phyloP scores from a whole-genome alignment of 495 filamentous ascomycete species.

The Xylaria curta region DNA sequence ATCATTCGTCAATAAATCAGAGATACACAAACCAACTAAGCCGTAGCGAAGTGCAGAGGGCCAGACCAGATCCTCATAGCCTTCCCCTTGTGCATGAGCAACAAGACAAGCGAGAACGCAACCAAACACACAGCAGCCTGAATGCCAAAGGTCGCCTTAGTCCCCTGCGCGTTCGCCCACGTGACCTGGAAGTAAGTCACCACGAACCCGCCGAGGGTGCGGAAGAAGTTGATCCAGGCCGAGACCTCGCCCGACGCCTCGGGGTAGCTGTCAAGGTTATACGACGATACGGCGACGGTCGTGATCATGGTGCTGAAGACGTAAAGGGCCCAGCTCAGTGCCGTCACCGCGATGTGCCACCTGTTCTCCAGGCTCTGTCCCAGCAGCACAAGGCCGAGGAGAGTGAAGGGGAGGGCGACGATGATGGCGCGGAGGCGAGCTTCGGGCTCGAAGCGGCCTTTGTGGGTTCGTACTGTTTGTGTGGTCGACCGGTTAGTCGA shows the following conservation, averaged over 20 bases:
- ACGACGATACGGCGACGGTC: slow-evolving; percentile 65
- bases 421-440: slow-evolving; percentile 60
- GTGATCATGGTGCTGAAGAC: slow-evolving; percentile 69
- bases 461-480: slow-evolving; percentile 47
- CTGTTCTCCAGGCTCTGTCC: slow-evolving; percentile 59
- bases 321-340: slow-evolving; percentile 62
- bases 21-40: neutral
- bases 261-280: slow-evolving; percentile 65
- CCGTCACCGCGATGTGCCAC: slow-evolving; percentile 63
- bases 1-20: neutral
- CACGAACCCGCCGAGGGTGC: slow-evolving; percentile 57
- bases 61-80: slow-evolving; percentile 45
- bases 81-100: slow-evolving; percentile 55
- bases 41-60: slow-evolving; percentile 35
- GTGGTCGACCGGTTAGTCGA: neutral
- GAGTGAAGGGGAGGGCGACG: slow-evolving; percentile 57
- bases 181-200: slow-evolving; percentile 57
- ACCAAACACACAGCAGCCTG: slow-evolving; percentile 54
- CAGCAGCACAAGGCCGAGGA: slow-evolving; percentile 58
- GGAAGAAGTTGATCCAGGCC: slow-evolving; percentile 57
- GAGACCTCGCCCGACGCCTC: slow-evolving; percentile 63
- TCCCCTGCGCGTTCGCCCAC: slow-evolving; percentile 46
- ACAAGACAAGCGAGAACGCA: slow-evolving; percentile 50
- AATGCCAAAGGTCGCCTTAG: slow-evolving; percentile 54
- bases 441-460: slow-evolving; percentile 65